Evolutionary conservation across 75 land plant species (phyloP).

Genomic region (Pinus tabuliformis): DNA sequence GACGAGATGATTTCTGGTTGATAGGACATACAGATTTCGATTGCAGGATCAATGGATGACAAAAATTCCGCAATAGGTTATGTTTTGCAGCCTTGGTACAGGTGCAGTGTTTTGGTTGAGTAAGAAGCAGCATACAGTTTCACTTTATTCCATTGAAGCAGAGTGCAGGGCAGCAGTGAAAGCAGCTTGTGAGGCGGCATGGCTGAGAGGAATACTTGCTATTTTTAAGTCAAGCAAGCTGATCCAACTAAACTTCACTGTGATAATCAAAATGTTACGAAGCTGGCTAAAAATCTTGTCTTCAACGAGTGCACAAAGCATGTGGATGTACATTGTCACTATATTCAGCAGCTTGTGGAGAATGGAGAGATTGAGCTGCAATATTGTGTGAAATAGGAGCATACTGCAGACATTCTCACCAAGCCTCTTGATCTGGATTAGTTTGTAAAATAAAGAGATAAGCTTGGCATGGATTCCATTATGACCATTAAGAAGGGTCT

Average conservation of each 20-base stretch:
- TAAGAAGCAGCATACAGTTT: constrained; percentile 20
- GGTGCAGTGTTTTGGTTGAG: constrained; percentile 17
- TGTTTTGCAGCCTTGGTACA: constrained; percentile 3
- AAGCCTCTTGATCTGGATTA: neutral
- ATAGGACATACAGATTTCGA: constrained; percentile 12
- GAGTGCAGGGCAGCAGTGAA: constrained; percentile 8
- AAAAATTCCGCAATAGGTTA: constrained; percentile 12
- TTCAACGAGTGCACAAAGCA: constrained; percentile 14
- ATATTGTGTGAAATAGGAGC: neutral
- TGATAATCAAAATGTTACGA: constrained; percentile 10
- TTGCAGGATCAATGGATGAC: constrained; percentile 17
- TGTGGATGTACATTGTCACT: constrained; percentile 9
- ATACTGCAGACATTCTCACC: neutral
- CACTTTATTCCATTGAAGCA: constrained; percentile 25
- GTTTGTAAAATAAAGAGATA: neutral
- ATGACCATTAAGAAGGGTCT: neutral
- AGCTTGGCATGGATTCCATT: neutral
- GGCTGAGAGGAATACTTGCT: constrained; percentile 6
- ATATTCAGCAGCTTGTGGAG: neutral
- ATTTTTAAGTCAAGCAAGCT: neutral
- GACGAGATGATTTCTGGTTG: neutral
- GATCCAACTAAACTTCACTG: neutral
- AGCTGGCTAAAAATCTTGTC: neutral
- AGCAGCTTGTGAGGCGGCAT: constrained; percentile 14
- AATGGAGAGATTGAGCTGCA: neutral